Conservation (phyloP, 116 monocot genomes). For the Dioscorea cayenensis region DNA sequence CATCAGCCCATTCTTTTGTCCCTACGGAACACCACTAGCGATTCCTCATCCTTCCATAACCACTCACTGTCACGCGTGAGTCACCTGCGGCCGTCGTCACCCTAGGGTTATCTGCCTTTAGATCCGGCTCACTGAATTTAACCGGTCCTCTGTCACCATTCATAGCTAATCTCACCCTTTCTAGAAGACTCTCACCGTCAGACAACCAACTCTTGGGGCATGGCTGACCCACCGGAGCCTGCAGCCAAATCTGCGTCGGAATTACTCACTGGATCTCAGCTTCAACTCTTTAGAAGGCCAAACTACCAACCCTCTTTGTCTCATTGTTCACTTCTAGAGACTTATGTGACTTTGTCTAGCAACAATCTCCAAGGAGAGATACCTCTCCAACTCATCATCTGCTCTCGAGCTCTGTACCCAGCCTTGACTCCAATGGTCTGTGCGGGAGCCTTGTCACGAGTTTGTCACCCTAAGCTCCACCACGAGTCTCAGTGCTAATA, state of each 20-base stretch:
- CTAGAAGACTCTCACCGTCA: background rate
- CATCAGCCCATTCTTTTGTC: too few species aligned
- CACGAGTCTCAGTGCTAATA: too few species aligned
- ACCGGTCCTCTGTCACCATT: background rate
- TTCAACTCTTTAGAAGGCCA: too few species aligned
- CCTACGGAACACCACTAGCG: background rate
- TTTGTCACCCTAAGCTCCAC: too few species aligned
- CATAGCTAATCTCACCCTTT: background rate
- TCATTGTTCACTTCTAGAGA: background rate
- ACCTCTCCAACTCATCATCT: conserved; percentile 21
- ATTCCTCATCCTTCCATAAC: background rate
- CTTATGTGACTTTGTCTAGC: background rate
- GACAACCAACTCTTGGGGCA: background rate
- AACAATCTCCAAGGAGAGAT: background rate
- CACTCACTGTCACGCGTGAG: background rate
- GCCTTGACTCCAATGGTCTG: too few species aligned
- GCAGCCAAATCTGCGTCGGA: background rate
- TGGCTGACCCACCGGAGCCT: background rate
- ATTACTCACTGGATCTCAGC: too few species aligned
- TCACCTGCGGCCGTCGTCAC: background rate
- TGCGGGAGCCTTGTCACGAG: too few species aligned
- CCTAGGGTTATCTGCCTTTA: background rate
- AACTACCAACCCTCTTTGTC: too few species aligned
- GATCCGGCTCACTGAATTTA: background rate
- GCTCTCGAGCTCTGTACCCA: conserved; percentile 22